Conservation (phyloP, 305 asterid genomes). For the Plantago rigida region DNA sequence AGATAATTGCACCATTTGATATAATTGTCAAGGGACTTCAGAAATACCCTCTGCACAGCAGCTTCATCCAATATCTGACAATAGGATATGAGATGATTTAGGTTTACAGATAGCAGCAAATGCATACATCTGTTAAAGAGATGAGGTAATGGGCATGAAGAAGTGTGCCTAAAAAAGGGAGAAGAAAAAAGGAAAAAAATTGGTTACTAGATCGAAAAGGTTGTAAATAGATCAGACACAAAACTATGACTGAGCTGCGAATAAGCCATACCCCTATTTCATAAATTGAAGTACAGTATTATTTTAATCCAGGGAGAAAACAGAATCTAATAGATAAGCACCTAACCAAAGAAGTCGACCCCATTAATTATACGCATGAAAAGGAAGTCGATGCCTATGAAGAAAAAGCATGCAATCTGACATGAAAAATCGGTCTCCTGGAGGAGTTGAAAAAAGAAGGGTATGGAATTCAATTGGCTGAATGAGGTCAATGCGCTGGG, state of each 20-base stretch:
- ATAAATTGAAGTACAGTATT: too few species aligned
- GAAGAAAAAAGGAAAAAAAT: not conserved
- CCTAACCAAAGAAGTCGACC: not conserved
- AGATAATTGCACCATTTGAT: conserved; percentile 88
- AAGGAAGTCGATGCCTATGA: not conserved
- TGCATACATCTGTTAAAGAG: too few species aligned
- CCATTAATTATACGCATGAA: not conserved
- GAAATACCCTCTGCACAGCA: conserved; percentile 73
- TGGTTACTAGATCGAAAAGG: not conserved
- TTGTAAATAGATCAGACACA: not conserved
- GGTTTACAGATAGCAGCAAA: too few species aligned
- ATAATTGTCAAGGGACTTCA: conserved; percentile 90
- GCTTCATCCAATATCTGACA: conserved; percentile 89
- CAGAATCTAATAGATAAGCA: not conserved
- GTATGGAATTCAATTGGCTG: too few species aligned
- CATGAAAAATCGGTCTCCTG: not conserved
- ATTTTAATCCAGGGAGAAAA: not conserved
- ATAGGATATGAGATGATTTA: conserved; percentile 20
- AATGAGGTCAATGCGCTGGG: too few species aligned
- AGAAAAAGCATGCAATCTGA: not conserved
- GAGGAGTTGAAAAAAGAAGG: too few species aligned
- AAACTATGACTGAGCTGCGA: not conserved
- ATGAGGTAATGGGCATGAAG: too few species aligned
- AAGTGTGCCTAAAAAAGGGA: not conserved
- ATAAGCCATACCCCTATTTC: not conserved